phyloP scores from a whole-genome alignment of 495 filamentous ascomycete species.

The Neurospora hispaniola region DNA sequence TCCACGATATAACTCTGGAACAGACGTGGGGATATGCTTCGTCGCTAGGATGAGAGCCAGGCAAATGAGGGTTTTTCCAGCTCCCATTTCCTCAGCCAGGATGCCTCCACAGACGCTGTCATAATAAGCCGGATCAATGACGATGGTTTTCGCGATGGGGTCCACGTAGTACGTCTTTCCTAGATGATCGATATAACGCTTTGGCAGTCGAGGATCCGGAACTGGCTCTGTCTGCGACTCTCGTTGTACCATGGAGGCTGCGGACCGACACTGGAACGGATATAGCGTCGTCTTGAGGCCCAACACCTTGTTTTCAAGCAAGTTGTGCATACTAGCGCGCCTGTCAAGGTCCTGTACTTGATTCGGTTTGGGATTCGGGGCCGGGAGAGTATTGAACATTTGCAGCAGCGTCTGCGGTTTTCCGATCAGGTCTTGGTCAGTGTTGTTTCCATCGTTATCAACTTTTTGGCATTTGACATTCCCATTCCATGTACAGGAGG shows the following conservation, averaged over 20 bases:
- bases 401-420: conserved; percentile 51
- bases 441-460: neutral
- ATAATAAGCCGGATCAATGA: conserved; percentile 56
- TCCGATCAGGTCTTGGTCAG: conserved; percentile 29
- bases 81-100: conserved; percentile 57
- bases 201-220: conserved; percentile 63
- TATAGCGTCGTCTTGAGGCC: conserved; percentile 63
- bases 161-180: conserved; percentile 64
- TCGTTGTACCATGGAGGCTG: conserved; percentile 75
- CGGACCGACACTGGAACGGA: conserved; percentile 71
- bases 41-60: conserved; percentile 77
- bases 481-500: conserved; percentile 47
- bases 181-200: conserved; percentile 40
- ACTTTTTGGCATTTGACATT: neutral
- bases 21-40: conserved; percentile 51
- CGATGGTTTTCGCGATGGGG: conserved; percentile 46
- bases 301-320: conserved; percentile 45
- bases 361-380: conserved; percentile 51
- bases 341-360: conserved; percentile 44
- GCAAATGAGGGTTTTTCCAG: conserved; percentile 85
- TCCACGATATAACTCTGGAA: conserved; percentile 37
- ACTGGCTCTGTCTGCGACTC: conserved; percentile 55
- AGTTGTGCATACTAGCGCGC: conserved; percentile 47
- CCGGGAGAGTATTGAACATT: conserved; percentile 75
- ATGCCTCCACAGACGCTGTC: conserved; percentile 71